Conservation (phyloP, 2,329 filamentous ascomycete species). For the Neurospora sp. region DNA sequence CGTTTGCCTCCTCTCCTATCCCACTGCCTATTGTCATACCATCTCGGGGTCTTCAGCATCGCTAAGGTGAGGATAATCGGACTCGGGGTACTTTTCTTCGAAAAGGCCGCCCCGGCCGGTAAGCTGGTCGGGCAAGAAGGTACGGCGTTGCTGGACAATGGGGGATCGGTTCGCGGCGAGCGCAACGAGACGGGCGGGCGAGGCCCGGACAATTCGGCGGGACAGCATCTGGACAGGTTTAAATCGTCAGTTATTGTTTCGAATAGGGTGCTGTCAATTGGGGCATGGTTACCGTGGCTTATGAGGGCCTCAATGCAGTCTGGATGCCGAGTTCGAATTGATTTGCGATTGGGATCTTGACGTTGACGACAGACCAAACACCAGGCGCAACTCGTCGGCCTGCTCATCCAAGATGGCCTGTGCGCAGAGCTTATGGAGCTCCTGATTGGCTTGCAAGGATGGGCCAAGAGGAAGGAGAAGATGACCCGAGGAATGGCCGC, state of each 20-base stretch:
- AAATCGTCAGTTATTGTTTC: neutral
- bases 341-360: neutral
- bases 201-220: conserved; percentile 45
- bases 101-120: conserved; percentile 32
- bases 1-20: neutral
- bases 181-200: conserved; percentile 35
- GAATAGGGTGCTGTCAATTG: neutral
- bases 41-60: conserved; percentile 57
- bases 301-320: conserved; percentile 25
- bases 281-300: conserved; percentile 22
- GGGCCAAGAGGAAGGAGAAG: neutral
- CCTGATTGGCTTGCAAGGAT: neutral
- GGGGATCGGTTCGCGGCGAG: conserved; percentile 40
- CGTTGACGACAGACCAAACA: conserved; percentile 16
- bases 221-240: conserved; percentile 44
- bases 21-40: conserved; percentile 32
- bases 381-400: neutral
- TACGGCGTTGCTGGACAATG: conserved; percentile 42
- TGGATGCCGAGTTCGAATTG: conserved; percentile 14
- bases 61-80: conserved; percentile 35
- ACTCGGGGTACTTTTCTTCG: conserved; percentile 43
- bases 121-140: conserved; percentile 42
- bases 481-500: neutral
- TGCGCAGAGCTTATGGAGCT: neutral
- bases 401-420: neutral